Conservation (phyloP, 2,329 filamentous ascomycete species). For the Fusarium sp. region DNA sequence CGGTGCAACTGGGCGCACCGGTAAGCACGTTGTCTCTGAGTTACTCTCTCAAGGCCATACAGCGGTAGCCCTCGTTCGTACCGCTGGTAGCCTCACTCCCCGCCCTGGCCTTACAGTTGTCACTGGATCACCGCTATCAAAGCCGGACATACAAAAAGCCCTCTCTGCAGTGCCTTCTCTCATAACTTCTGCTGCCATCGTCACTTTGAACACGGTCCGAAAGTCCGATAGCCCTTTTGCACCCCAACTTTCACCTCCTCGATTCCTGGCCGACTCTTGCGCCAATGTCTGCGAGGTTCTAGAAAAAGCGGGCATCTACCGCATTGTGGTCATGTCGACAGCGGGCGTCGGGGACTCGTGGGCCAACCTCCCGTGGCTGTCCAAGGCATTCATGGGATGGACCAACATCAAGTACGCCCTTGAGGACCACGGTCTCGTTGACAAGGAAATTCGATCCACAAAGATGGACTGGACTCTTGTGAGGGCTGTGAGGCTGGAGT, state of each 20-base stretch:
- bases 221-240: conserved; percentile 56
- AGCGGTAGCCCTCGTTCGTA: conserved; percentile 54
- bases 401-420: conserved; percentile 56
- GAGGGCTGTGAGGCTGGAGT: conserved; percentile 48
- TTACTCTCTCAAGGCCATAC: conserved; percentile 53
- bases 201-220: conserved; percentile 55
- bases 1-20: conserved; percentile 58
- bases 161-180: conserved; percentile 34
- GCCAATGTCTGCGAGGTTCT: conserved; percentile 51
- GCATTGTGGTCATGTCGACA: conserved; percentile 55
- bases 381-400: conserved; percentile 52
- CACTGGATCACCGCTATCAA: conserved; percentile 51
- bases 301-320: conserved; percentile 45
- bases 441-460: conserved; percentile 51
- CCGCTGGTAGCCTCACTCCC: conserved; percentile 24
- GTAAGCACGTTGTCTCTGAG: conserved; percentile 55
- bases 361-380: conserved; percentile 49
- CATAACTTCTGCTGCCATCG: conserved; percentile 49
- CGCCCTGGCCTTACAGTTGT: conserved; percentile 47
- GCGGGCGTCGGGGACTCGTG: conserved; percentile 55
- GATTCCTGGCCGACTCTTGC: conserved; percentile 53
- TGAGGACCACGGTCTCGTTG: conserved; percentile 51
- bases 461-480: conserved; percentile 54
- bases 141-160: conserved; percentile 48
- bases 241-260: conserved; percentile 52